A percentile compares a stretch with the other conserved stretches of the same genome.
phyloP scores from a whole-genome alignment of 2,329 filamentous ascomycete genomes.

The Exophiala sp. region DNA sequence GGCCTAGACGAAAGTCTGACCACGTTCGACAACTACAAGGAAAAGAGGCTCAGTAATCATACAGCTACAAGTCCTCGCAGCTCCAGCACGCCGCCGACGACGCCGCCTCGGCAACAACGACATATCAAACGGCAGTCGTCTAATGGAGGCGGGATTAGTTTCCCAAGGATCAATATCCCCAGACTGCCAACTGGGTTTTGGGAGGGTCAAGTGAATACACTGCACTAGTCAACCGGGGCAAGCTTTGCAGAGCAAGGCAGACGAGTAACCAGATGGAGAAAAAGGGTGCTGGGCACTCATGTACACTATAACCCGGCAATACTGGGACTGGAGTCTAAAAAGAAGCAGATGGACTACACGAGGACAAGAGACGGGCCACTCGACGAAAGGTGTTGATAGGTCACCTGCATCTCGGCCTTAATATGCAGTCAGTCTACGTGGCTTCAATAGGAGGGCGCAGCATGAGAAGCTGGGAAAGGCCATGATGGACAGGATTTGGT shows the following conservation, averaged over 20 bases:
- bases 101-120: conserved; percentile 17
- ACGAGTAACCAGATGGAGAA: background rate
- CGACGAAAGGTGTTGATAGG: too few relatives aligned
- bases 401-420: too few relatives aligned
- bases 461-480: too few relatives aligned
- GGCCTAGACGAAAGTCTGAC: conserved; percentile 25
- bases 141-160: conserved; percentile 17
- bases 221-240: conserved; percentile 14
- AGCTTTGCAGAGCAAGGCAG: background rate
- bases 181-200: conserved; percentile 26
- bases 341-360: background rate
- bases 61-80: conserved; percentile 4
- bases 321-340: too few relatives aligned
- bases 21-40: conserved; percentile 27
- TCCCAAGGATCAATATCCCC: conserved; percentile 28
- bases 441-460: too few relatives aligned
- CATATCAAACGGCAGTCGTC: conserved; percentile 15
- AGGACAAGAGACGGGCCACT: too few relatives aligned
- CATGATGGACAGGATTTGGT: too few relatives aligned
- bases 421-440: too few relatives aligned
- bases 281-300: background rate
- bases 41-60: conserved; percentile 14
- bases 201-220: conserved; percentile 25
- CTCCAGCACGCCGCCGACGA: conserved; percentile 17
- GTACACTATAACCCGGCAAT: too few relatives aligned